phyloP scores from a whole-genome alignment of 2,329 filamentous ascomycete species.

The Scedosporium boydii region DNA sequence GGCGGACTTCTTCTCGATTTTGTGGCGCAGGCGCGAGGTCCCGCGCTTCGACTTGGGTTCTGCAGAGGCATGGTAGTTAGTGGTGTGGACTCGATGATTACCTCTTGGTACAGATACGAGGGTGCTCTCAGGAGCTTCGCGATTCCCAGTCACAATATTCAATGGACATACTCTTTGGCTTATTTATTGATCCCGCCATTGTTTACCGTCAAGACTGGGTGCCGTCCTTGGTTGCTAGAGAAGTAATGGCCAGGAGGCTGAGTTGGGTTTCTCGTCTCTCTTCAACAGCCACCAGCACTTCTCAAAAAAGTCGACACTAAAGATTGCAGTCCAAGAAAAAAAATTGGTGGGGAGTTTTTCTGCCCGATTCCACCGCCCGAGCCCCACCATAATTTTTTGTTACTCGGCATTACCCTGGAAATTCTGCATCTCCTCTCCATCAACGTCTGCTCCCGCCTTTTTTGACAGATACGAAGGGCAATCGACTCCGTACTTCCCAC shows the following conservation, averaged over 20 bases:
- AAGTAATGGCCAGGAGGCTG: not conserved
- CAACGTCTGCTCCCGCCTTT: too few species aligned
- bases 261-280: not conserved
- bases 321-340: constrained; percentile 5
- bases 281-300: not conserved
- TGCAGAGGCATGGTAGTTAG: constrained; percentile 23
- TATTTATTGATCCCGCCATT: constrained; percentile 47
- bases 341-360: constrained; percentile 10
- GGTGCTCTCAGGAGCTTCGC: too few species aligned
- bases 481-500: too few species aligned
- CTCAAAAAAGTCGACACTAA: constrained; percentile 6
- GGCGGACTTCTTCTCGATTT: constrained; percentile 86
- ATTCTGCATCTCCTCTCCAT: too few species aligned
- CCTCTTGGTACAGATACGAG: too few species aligned
- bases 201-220: constrained; percentile 7
- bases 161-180: constrained; percentile 38
- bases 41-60: constrained; percentile 93
- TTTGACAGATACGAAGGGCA: too few species aligned
- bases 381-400: not conserved
- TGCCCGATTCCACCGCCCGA: constrained; percentile 8
- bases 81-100: not conserved
- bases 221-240: not conserved
- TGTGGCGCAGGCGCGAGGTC: constrained; percentile 82
- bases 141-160: not conserved
- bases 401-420: not conserved